These are phyloP conservation scores for Trichoderma virens DNA, from an alignment of 495 filamentous ascomycete genomes.

Conservation along the genomic window DNA sequence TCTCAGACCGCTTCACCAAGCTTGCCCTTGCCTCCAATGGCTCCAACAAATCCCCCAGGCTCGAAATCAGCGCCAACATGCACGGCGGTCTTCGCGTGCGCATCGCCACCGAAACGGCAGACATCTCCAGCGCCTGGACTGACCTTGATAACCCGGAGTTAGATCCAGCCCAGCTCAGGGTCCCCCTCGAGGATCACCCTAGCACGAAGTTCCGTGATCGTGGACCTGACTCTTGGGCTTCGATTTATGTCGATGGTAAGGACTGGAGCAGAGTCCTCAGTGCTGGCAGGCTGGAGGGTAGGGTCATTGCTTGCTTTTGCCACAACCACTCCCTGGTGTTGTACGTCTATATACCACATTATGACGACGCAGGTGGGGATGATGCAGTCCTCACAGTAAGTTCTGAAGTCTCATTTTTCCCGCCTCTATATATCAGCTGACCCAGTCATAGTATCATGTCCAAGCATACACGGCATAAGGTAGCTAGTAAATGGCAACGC, in stretches of 20 bases:
- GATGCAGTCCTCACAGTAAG: slow-evolving; percentile 74
- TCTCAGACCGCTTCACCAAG: slow-evolving; percentile 90
- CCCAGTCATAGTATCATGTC: slow-evolving; percentile 16
- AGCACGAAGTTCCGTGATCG: slow-evolving; percentile 58
- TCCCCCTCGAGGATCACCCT: slow-evolving; percentile 63
- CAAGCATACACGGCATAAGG: slow-evolving; percentile 14
- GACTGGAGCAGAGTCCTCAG: slow-evolving; percentile 88
- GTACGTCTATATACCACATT: slow-evolving; percentile 80
- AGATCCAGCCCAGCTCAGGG: slow-evolving; percentile 60
- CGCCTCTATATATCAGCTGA: slow-evolving; percentile 2
- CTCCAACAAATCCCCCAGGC: slow-evolving; percentile 41
- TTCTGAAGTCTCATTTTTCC: slow-evolving; percentile 9
- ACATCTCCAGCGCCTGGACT: slow-evolving; percentile 74
- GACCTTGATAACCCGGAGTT: slow-evolving; percentile 76
- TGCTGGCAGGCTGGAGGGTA: slow-evolving; percentile 77
- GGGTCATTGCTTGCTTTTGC: slow-evolving; percentile 81
- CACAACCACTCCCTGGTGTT: slow-evolving; percentile 79
- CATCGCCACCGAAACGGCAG: slow-evolving; percentile 68
- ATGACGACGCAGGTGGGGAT: slow-evolving; percentile 56
- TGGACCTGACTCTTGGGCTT: slow-evolving; percentile 66
- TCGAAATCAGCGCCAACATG: slow-evolving; percentile 84
- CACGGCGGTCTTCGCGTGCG: slow-evolving; percentile 73
- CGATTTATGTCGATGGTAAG: slow-evolving; percentile 79
- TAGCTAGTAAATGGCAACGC: background rate
- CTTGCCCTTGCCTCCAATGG: slow-evolving; percentile 30